Evolutionary conservation across 108 stramenopile species (phyloP).

Genomic region (Fistulifera pelliculosa): DNA sequence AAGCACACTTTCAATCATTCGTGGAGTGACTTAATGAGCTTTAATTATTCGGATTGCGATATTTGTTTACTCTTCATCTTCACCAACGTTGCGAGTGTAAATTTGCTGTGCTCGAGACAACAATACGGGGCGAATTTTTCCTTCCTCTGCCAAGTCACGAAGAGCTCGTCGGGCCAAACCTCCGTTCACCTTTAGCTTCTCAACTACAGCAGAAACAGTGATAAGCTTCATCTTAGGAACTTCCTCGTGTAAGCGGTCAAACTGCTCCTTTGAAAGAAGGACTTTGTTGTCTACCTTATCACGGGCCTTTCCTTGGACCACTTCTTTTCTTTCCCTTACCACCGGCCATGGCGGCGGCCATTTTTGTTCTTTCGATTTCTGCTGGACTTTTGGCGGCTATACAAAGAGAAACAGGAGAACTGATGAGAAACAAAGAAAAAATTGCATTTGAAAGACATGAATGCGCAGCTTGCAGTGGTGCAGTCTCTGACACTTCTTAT

Average conservation of each 20-base stretch:
- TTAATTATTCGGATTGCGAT: too few species aligned
- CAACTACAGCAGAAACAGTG: conserved; percentile 93
- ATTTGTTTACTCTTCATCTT: conserved; percentile 48
- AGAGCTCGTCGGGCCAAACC: conserved; percentile 94
- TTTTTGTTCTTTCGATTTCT: conserved; percentile 99
- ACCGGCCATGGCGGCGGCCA: conserved; percentile 99
- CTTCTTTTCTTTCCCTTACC: conserved; percentile 99
- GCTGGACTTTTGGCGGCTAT: conserved; percentile 94
- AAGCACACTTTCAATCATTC: too few species aligned
- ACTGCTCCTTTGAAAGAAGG: conserved; percentile 96
- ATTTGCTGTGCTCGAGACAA: conserved; percentile 90
- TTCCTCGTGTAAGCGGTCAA: conserved; percentile 88
- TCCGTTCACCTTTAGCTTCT: conserved; percentile 97
- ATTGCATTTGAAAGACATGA: too few species aligned
- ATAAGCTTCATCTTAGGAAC: conserved; percentile 99
- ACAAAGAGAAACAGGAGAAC: background rate
- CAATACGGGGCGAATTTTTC: conserved; percentile 87
- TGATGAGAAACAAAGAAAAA: too few species aligned
- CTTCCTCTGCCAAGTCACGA: conserved; percentile 89
- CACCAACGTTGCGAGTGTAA: conserved; percentile 90
- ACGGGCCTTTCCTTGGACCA: conserved; percentile 99
- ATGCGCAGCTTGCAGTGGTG: too few species aligned
- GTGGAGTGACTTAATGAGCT: too few species aligned
- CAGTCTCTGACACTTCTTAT: too few species aligned
- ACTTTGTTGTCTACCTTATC: conserved; percentile 99